Percentiles rank a stretch among this genome's conserved stretches.
These are phyloP conservation scores for Heliamphora pulchella DNA, from an alignment of 179 eudicot species.

Conservation along the genomic window DNA sequence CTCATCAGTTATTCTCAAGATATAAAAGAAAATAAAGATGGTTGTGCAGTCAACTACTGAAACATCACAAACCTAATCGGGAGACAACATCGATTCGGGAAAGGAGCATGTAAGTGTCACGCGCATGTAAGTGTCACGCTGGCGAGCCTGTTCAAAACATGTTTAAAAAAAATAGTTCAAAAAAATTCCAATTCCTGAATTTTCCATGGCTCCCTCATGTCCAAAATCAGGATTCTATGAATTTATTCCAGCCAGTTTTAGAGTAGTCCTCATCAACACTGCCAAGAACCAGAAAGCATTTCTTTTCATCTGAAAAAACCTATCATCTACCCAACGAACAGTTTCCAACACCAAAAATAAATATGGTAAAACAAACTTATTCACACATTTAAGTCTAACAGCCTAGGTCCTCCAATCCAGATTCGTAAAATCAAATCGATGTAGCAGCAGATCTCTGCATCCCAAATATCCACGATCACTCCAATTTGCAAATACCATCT, in stretches of 20 bases:
- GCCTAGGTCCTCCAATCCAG: background rate
- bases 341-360: background rate
- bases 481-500: background rate
- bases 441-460: background rate
- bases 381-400: background rate
- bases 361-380: background rate
- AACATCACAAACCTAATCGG: constrained; percentile 3
- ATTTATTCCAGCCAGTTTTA: background rate
- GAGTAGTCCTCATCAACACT: background rate
- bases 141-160: background rate
- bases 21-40: background rate
- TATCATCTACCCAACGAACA: background rate
- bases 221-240: too few relatives aligned
- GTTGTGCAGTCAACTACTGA: background rate
- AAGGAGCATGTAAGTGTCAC: background rate
- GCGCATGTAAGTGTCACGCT: background rate
- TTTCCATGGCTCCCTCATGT: background rate
- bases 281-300: background rate
- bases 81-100: background rate
- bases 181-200: background rate
- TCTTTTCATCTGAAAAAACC: background rate
- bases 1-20: background rate
- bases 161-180: background rate
- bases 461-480: background rate
- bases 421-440: background rate